phyloP scores from a whole-genome alignment of 2,329 filamentous ascomycete genomes.

The Apiospora phragmitis region DNA sequence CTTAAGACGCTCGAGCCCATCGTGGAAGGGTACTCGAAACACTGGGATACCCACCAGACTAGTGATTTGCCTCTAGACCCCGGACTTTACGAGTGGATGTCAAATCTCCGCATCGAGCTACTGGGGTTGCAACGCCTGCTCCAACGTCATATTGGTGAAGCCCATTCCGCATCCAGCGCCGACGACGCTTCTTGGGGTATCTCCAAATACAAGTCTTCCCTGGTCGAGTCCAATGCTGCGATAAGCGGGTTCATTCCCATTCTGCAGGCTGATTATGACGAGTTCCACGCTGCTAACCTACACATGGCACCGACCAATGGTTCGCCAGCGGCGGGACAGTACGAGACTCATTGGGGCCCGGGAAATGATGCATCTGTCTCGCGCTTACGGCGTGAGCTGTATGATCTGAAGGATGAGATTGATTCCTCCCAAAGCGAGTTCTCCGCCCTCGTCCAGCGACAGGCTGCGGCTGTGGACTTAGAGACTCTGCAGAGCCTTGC shows the following conservation, averaged over 20 bases:
- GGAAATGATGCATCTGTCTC: conserved; percentile 9
- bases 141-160: conserved; percentile 1
- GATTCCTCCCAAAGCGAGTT: conserved; percentile 20
- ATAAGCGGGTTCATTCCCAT: conserved; percentile 24
- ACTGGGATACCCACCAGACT: conserved; percentile 14
- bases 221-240: conserved; percentile 17
- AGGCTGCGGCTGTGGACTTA: neutral
- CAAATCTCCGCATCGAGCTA: conserved; percentile 20
- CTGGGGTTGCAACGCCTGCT: conserved; percentile 17
- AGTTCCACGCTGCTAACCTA: conserved; percentile 17
- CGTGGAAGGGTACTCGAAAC: conserved; percentile 21
- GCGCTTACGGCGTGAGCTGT: conserved; percentile 23
- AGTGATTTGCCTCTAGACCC: conserved; percentile 22
- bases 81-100: conserved; percentile 23
- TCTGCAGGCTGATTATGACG: conserved; percentile 24
- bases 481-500: neutral
- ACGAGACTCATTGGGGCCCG: neutral
- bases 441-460: conserved; percentile 7
- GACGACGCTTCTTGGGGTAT: neutral
- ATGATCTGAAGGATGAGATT: conserved; percentile 25
- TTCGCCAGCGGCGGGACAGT: neutral
- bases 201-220: conserved; percentile 3
- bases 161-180: neutral
- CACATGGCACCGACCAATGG: neutral
- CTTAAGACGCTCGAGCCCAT: conserved; percentile 21